Conservation (phyloP, 73 alveolate genomes). For the Tetrahymena malaccensis region DNA sequence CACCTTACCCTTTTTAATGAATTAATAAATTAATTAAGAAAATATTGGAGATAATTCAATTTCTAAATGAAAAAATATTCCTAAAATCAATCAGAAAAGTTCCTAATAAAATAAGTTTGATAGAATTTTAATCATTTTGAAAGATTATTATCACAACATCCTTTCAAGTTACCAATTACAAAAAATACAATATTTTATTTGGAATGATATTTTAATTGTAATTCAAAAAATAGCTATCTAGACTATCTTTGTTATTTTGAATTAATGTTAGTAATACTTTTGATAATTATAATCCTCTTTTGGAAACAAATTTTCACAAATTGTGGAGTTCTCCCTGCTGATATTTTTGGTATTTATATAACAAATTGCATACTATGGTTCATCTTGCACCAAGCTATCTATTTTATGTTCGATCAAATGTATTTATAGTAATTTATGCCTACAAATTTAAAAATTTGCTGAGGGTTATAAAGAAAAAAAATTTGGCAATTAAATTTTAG, state of each 20-base stretch:
- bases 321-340: not conserved
- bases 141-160: not conserved
- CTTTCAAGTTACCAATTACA: not conserved
- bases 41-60: not conserved
- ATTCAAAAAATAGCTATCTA: too few relatives aligned
- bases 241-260: too few relatives aligned
- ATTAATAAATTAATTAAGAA: not conserved
- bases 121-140: not conserved
- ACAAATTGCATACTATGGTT: too few relatives aligned
- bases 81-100: not conserved
- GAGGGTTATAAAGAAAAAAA: not conserved
- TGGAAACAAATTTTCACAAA: not conserved
- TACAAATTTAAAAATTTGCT: not conserved
- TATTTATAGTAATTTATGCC: too few relatives aligned
- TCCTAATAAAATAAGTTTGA: not conserved
- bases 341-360: too few relatives aligned
- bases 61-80: not conserved
- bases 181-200: too few relatives aligned
- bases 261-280: not conserved
- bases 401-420: too few relatives aligned
- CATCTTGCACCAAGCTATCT: too few relatives aligned
- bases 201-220: too few relatives aligned
- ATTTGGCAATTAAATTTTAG: not conserved
- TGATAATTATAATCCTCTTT: not conserved
- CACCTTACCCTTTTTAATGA: not conserved